Conservation (phyloP, 257 asterid genomes). For the Petunia axillaris region DNA sequence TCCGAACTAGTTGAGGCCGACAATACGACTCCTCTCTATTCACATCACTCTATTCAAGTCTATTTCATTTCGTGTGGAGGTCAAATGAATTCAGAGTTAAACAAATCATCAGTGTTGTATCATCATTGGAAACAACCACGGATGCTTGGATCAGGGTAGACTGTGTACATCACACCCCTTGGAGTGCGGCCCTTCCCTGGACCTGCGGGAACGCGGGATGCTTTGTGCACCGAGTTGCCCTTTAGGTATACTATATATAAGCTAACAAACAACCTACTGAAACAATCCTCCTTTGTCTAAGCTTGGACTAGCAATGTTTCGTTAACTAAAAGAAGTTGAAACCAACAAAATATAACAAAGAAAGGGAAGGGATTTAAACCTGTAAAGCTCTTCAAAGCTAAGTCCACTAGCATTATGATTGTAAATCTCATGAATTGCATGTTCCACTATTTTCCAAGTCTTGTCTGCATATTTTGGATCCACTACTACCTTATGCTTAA, state of each 20-base stretch:
- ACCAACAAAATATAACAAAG: too few relatives aligned
- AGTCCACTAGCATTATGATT: constrained; percentile 88
- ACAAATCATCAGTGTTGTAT: too few relatives aligned
- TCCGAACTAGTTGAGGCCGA: background rate
- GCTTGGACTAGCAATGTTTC: background rate
- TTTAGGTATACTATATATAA: too few relatives aligned
- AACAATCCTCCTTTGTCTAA: too few relatives aligned
- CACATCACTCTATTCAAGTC: background rate
- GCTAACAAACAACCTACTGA: too few relatives aligned
- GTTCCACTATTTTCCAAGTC: constrained; percentile 89
- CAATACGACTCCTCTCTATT: background rate
- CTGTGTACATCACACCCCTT: too few relatives aligned
- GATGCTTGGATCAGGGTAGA: too few relatives aligned
- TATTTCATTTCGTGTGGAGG: background rate
- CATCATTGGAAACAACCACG: too few relatives aligned
- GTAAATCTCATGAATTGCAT: constrained; percentile 86
- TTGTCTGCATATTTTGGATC: constrained; percentile 94
- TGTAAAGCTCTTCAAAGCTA: constrained; percentile 86
- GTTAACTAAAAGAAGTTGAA: background rate
- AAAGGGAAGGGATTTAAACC: constrained; percentile 43
- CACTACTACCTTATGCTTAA: constrained; percentile 83
- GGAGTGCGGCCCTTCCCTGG: too few relatives aligned
- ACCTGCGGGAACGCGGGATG: too few relatives aligned
- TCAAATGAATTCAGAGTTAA: too few relatives aligned
- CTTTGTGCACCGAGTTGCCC: too few relatives aligned